Evolutionary conservation across 805 yeast genomes (phyloP).

Genomic region (Starmerella kuoi): DNA sequence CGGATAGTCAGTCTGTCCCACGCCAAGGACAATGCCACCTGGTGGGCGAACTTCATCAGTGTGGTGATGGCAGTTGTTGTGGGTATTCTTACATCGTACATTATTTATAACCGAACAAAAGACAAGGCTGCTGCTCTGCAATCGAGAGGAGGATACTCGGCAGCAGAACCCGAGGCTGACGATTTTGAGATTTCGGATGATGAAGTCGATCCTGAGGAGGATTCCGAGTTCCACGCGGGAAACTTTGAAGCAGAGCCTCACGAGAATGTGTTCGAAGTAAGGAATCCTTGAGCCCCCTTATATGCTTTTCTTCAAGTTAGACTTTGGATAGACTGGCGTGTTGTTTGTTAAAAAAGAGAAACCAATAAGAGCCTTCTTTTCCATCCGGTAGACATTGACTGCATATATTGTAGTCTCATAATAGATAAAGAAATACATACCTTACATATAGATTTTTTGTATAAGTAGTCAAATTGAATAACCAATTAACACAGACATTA

Average conservation of each 20-base stretch:
- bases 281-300: too few species aligned
- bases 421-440: too few species aligned
- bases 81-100: slow-evolving; percentile 48
- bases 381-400: too few species aligned
- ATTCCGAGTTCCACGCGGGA: not conserved
- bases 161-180: slow-evolving; percentile 21
- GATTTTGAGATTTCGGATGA: slow-evolving; percentile 25
- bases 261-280: not conserved
- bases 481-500: too few species aligned
- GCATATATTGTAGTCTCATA: too few species aligned
- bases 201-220: slow-evolving; percentile 10
- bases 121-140: slow-evolving; percentile 24
- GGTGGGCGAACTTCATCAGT: slow-evolving; percentile 50
- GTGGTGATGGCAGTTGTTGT: slow-evolving; percentile 45
- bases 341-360: too few species aligned
- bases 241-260: not conserved
- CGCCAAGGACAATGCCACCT: slow-evolving; percentile 36
- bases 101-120: slow-evolving; percentile 47
- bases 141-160: slow-evolving; percentile 18
- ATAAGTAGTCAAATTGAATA: too few species aligned
- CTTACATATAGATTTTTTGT: too few species aligned
- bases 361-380: too few species aligned
- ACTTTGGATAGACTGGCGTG: too few species aligned
- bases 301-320: too few species aligned
- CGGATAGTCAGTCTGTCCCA: slow-evolving; percentile 58